Evolutionary conservation across 345 rosid species (phyloP), one percentile per base, ranked within the genome.

Genomic region (Gynandropsis gynandra): DNA sequence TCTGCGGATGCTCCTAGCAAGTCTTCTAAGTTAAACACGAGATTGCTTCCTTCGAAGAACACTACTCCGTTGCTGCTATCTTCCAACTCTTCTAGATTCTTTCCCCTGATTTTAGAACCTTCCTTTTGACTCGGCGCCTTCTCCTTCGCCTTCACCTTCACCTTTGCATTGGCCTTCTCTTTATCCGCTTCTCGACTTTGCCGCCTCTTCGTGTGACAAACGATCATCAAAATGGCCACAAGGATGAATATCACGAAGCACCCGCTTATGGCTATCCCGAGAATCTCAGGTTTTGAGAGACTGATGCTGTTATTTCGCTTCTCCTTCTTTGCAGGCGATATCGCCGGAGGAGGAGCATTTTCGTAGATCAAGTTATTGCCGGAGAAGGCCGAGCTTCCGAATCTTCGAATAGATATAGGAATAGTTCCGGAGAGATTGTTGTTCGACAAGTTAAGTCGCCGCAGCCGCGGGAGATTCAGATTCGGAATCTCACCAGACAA

Each of bases 1-100:
- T 85, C 94, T 9, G 98, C 97, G 4, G 98, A 92, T 20, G 99
- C 90, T 46, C 76, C 77, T 68, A 88, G 66, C 71, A 93, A 69
- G 63, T 93, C 99, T 68, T 93, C 99, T 61, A 88, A 73, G 54
- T 88, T 85, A 44, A 93, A 88, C 33, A 78, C 95, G 20, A 81
- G 74, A 53, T 70, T 81, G 56, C 87, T 78, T n/a, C 95, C 97
- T 67, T 85, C 90, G 50, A 88, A 93, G 80, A 92, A 87, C 40
- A 81, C 71, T 16, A 92, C 69, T 65, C 45, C 76, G 65, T 78
- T 76, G n/a, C 77, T 88, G 36, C 72, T 72, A 24, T 75, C 84
- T 67, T 75, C 76, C 57, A 56, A 52, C 5, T 80, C 70, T 63
- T 53, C 76, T 29, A 68, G 74, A 37, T 75, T 73, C 74, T 76